Percentiles rank a stretch among this genome's conserved stretches.
Evolutionary conservation across 192 early-diverging fungal species (phyloP).

Genomic region (Podila epicladia): DNA sequence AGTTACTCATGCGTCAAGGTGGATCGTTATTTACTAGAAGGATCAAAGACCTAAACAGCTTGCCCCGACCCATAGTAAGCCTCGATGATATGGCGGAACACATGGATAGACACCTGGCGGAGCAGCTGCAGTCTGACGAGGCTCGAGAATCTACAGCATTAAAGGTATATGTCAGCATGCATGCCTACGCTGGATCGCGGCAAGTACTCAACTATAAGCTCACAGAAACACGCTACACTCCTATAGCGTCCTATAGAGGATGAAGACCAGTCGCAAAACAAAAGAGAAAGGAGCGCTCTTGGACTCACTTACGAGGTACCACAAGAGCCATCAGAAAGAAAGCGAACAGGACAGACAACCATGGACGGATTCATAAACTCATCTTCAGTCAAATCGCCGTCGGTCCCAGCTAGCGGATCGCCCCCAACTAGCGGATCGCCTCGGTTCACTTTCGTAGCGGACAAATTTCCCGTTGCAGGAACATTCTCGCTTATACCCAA

Average conservation of each 20-base stretch:
- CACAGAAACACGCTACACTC: background rate
- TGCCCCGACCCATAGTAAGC: background rate
- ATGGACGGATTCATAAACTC: conserved; percentile 35
- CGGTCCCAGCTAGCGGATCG: background rate
- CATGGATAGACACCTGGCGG: conserved; percentile 43
- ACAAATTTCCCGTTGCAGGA: background rate
- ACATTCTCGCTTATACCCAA: conserved; percentile 11
- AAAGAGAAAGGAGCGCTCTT: background rate
- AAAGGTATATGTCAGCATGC: background rate
- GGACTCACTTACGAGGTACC: background rate
- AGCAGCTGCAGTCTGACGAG: conserved; percentile 15
- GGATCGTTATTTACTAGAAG: no score
- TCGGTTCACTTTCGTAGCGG: conserved; percentile 3
- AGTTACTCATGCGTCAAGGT: background rate
- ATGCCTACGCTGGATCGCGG: no score
- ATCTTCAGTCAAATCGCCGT: background rate
- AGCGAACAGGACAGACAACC: conserved; percentile 29
- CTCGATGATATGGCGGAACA: conserved; percentile 38
- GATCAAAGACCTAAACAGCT: background rate
- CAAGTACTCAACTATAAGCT: no score
- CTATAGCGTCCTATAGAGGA: background rate
- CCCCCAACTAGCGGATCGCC: background rate
- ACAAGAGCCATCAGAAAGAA: background rate
- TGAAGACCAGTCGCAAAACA: background rate
- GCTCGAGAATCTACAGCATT: background rate